phyloP scores from a whole-genome alignment of 75 land plant species.

The Picea sitchensis region DNA sequence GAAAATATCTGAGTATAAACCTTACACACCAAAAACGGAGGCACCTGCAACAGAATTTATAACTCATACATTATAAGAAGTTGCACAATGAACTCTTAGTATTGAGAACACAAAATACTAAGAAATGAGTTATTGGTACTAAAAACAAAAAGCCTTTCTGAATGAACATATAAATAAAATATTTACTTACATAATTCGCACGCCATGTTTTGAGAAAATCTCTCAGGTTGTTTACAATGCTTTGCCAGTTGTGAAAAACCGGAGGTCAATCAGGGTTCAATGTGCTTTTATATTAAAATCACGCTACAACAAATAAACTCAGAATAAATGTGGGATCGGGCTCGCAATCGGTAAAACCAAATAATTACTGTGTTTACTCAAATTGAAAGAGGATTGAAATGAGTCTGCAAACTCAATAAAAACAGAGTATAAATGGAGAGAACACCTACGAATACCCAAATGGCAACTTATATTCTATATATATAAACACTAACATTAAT shows the following conservation, averaged over 20 bases:
- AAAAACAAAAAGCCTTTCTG: not conserved
- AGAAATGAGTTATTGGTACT: not conserved
- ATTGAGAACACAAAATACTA: not conserved
- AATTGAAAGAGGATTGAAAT: not conserved
- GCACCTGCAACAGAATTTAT: conserved; percentile 49
- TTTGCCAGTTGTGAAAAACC: conserved; percentile 49
- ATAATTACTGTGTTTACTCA: too few relatives aligned
- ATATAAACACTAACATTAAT: too few relatives aligned
- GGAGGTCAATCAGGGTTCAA: too few relatives aligned
- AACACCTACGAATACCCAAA: too few relatives aligned
- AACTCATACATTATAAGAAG: not conserved
- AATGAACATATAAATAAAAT: not conserved
- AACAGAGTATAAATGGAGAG: not conserved
- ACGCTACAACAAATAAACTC: too few relatives aligned
- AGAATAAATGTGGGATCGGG: too few relatives aligned
- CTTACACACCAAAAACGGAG: conserved; percentile 62
- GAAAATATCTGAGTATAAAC: conserved; percentile 79
- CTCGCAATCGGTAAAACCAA: too few relatives aligned
- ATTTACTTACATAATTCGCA: conserved; percentile 66
- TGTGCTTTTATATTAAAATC: too few relatives aligned
- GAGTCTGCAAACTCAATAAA: conserved; percentile 27
- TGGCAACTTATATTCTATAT: too few relatives aligned
- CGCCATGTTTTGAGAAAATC: conserved; percentile 38
- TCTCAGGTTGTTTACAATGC: conserved; percentile 68
- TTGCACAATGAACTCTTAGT: not conserved